Evolutionary conservation across 768 basidiomycete genomes (phyloP).

Genomic region (Lepiota venenata): DNA sequence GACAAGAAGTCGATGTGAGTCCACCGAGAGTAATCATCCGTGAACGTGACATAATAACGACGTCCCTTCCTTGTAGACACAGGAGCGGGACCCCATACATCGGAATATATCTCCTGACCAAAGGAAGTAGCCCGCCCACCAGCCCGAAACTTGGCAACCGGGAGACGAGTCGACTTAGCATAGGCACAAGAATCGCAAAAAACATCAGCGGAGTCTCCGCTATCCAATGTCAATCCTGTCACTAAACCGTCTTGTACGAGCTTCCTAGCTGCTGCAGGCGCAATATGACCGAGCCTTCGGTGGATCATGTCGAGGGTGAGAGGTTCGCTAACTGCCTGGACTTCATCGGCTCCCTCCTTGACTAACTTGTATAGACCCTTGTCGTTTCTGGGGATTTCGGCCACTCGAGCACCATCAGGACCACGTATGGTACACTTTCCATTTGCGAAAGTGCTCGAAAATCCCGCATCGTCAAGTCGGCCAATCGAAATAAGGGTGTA

Average conservation of each 20-base stretch:
- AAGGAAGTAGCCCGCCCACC: conserved; percentile 20
- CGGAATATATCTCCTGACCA: conserved; percentile 25
- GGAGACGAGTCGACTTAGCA: conserved; percentile 32
- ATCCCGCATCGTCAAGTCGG: background rate
- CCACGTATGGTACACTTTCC: conserved; percentile 19
- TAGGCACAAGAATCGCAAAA: conserved; percentile 4
- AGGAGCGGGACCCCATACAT: conserved; percentile 37
- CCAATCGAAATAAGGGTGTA: conserved; percentile 26
- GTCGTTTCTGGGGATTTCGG: conserved; percentile 13
- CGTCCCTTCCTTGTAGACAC: conserved; percentile 15
- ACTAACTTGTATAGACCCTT: background rate
- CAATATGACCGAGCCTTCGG: background rate
- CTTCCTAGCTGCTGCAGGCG: conserved; percentile 1
- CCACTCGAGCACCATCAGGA: conserved; percentile 16
- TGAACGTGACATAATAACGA: conserved; percentile 28
- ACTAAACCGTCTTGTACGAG: conserved; percentile 26
- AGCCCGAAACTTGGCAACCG: conserved; percentile 22
- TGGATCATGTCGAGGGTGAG: conserved; percentile 1
- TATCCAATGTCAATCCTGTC: conserved; percentile 20
- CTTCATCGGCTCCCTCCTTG: background rate
- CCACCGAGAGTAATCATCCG: conserved; percentile 19
- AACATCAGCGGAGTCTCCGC: conserved; percentile 12
- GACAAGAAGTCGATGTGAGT: conserved; percentile 18
- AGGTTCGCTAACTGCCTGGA: conserved; percentile 3
- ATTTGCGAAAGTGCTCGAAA: background rate